phyloP scores from a whole-genome alignment of 495 filamentous ascomycete species.

The Aspergillus campestris region DNA sequence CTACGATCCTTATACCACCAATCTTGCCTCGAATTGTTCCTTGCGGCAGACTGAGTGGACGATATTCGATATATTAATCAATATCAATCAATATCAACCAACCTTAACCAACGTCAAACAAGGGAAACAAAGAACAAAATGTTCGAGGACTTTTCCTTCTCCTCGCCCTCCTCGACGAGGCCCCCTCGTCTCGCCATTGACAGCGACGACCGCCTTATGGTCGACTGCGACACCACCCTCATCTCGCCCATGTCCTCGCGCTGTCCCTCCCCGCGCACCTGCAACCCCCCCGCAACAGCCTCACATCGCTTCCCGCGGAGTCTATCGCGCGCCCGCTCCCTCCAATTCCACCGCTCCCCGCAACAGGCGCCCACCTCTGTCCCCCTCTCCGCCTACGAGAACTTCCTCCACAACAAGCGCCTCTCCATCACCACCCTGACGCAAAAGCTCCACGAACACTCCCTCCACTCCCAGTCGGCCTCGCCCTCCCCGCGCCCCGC shows the following conservation, averaged over 20 bases:
- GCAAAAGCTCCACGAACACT: constrained; percentile 39
- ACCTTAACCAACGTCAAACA: too few relatives aligned
- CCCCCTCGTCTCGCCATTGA: constrained; percentile 27
- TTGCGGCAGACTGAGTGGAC: too few relatives aligned
- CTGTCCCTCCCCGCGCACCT: constrained; percentile 37
- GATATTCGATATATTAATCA: too few relatives aligned
- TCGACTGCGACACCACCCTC: constrained; percentile 30
- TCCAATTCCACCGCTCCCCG: constrained; percentile 24
- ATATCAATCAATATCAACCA: too few relatives aligned
- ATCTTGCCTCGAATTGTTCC: too few relatives aligned
- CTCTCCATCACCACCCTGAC: constrained; percentile 38
- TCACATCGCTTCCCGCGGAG: constrained; percentile 25
- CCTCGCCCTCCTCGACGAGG: constrained; percentile 29
- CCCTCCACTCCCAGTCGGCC: constrained; percentile 19
- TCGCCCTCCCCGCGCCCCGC: constrained; percentile 5
- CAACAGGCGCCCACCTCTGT: constrained; percentile 37
- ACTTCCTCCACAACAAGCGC: constrained; percentile 15
- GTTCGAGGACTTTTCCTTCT: constrained; percentile 43
- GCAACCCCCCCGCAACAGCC: too few relatives aligned
- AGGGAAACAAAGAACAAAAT: constrained; percentile 12
- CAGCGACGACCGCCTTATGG: constrained; percentile 31
- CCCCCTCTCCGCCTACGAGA: constrained; percentile 30
- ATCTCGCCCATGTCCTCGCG: constrained; percentile 40
- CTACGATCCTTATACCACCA: too few relatives aligned
- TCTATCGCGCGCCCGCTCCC: constrained; percentile 26